phyloP scores from a whole-genome alignment of 1,139 yeast genomes.

The Magnusiomyces tetraspermus region DNA sequence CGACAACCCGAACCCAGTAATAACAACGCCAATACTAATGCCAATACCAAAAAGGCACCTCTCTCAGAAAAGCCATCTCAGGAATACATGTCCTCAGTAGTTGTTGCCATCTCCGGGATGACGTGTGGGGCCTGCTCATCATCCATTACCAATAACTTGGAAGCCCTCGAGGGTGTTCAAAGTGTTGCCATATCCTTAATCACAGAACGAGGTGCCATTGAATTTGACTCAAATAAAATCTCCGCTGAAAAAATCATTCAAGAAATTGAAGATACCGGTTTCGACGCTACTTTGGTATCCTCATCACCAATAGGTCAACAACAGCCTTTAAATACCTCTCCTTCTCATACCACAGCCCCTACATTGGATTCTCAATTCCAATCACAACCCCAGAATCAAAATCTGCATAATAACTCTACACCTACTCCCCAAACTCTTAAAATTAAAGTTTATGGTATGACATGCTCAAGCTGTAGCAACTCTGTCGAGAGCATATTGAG shows the following conservation, averaged over 20 bases:
- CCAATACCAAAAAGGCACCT: constrained; percentile 24
- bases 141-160: constrained; percentile 49
- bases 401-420: not conserved
- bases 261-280: constrained; percentile 66
- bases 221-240: constrained; percentile 34
- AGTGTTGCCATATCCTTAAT: constrained; percentile 55
- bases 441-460: constrained; percentile 47
- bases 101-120: constrained; percentile 39
- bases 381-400: not conserved
- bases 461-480: constrained; percentile 51
- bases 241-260: constrained; percentile 36
- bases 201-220: constrained; percentile 62
- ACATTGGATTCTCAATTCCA: not conserved
- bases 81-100: not conserved
- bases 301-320: constrained; percentile 27
- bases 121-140: constrained; percentile 78
- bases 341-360: not conserved
- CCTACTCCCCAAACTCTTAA: constrained; percentile 10
- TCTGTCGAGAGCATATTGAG: constrained; percentile 42
- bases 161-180: constrained; percentile 40
- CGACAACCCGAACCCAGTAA: constrained; percentile 25
- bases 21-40: constrained; percentile 13
- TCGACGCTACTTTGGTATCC: constrained; percentile 44
- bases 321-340: too few species aligned
- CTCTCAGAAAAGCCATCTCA: not conserved